Evolutionary conservation across 2,329 filamentous ascomycete genomes (phyloP).

Genomic region (Myriosclerotinia duriaeana): DNA sequence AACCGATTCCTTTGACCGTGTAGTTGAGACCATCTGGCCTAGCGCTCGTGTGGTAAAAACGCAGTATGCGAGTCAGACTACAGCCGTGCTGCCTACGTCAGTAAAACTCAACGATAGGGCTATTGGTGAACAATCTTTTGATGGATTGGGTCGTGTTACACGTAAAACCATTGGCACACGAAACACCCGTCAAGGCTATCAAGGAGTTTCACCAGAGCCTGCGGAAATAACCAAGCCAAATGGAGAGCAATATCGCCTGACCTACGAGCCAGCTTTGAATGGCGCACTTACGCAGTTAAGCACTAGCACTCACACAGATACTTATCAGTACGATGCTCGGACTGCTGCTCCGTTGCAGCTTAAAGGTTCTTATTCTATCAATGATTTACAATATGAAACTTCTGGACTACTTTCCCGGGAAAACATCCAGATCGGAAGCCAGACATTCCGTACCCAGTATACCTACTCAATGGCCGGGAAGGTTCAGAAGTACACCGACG

Average conservation of each 20-base stretch:
- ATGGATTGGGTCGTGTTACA: conserved; percentile 18
- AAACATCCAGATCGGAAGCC: background rate
- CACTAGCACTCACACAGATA: conserved; percentile 9
- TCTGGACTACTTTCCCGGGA: conserved; percentile 14
- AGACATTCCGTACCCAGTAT: background rate
- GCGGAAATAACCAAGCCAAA: conserved; percentile 10
- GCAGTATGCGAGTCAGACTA: conserved; percentile 18
- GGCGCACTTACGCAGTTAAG: background rate
- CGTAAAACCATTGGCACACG: background rate
- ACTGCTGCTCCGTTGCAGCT: conserved; percentile 8
- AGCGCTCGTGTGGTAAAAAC: conserved; percentile 14
- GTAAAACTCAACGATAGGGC: background rate
- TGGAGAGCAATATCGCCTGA: background rate
- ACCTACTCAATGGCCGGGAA: conserved; percentile 12
- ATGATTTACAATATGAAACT: conserved; percentile 11
- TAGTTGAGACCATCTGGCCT: conserved; percentile 17
- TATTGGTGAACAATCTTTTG: conserved; percentile 12
- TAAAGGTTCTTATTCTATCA: conserved; percentile 2
- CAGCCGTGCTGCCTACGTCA: conserved; percentile 6
- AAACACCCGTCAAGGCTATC: conserved; percentile 14
- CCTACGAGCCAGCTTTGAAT: background rate
- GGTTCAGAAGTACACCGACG: conserved; percentile 12
- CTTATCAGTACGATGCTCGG: conserved; percentile 2
- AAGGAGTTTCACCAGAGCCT: conserved; percentile 13
- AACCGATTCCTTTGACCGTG: conserved; percentile 16